Evolutionary conservation across 2,329 filamentous ascomycete genomes (phyloP).

Genomic region (Epichloe typhina): DNA sequence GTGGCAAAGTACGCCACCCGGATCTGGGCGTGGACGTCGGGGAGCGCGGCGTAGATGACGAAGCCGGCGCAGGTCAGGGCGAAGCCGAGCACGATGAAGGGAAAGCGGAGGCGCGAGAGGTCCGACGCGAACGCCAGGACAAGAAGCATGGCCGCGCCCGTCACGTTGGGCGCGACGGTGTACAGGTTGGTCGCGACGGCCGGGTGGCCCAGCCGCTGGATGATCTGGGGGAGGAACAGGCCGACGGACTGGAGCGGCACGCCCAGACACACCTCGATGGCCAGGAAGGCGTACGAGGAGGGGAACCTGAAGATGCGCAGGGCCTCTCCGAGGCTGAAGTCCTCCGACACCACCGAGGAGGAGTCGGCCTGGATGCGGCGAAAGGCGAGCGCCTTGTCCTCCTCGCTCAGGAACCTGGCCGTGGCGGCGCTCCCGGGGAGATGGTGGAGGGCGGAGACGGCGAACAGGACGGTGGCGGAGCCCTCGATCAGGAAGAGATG

Average conservation of each 20-base stretch:
- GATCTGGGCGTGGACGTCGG: conserved; percentile 46
- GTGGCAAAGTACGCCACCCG: conserved; percentile 60
- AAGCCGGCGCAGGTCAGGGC: conserved; percentile 64
- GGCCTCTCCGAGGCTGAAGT: conserved; percentile 36
- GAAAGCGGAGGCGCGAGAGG: conserved; percentile 50
- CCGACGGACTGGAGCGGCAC: conserved; percentile 43
- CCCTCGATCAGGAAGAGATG: conserved; percentile 44
- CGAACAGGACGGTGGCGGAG: conserved; percentile 43
- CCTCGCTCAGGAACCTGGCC: conserved; percentile 50
- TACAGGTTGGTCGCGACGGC: conserved; percentile 59
- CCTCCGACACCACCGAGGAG: conserved; percentile 45
- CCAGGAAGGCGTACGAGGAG: conserved; percentile 34
- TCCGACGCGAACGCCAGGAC: conserved; percentile 62
- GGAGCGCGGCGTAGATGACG: conserved; percentile 62
- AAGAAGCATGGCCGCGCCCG: conserved; percentile 58
- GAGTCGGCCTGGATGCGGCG: conserved; percentile 66
- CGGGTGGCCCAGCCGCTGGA: conserved; percentile 32
- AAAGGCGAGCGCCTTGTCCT: conserved; percentile 55
- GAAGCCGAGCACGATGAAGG: conserved; percentile 64
- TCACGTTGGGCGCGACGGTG: conserved; percentile 68
- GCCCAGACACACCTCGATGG: conserved; percentile 45
- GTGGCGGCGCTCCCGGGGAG: conserved; percentile 53
- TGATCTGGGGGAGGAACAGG: conserved; percentile 43
- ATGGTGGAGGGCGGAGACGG: conserved; percentile 55
- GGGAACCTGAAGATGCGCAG: conserved; percentile 38